Evolutionary conservation across 2,329 filamentous ascomycete species (phyloP).

Genomic region (Dactylonectria estremocensis): DNA sequence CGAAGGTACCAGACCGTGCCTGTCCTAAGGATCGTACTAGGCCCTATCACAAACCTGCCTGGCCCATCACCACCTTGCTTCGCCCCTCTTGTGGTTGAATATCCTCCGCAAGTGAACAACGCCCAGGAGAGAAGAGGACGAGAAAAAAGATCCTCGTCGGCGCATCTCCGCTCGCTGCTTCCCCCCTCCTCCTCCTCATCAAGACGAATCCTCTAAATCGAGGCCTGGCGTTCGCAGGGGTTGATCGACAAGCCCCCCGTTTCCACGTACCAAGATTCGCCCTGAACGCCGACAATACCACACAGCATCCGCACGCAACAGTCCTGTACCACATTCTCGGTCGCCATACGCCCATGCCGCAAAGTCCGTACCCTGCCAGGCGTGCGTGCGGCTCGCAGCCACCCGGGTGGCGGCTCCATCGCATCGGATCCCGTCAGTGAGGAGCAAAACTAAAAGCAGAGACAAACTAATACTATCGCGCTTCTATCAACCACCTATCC

Average conservation of each 20-base stretch:
- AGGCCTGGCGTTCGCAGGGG: conserved; percentile 11
- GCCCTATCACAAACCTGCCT: conserved; percentile 14
- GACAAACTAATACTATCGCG: conserved; percentile 9
- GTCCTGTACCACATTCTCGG: not conserved
- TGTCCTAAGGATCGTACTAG: conserved; percentile 29
- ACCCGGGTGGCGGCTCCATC: conserved; percentile 41
- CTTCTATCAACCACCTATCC: conserved; percentile 3
- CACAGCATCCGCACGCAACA: not conserved
- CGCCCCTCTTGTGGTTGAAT: not conserved
- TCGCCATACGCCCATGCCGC: not conserved
- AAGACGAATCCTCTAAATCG: conserved; percentile 5
- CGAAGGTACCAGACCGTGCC: conserved; percentile 25
- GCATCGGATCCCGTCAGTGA: conserved; percentile 40
- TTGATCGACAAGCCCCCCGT: conserved; percentile 23
- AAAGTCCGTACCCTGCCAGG: conserved; percentile 1
- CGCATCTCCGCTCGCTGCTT: conserved; percentile 4
- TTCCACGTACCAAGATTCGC: conserved; percentile 21
- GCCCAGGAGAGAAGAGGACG: conserved; percentile 34
- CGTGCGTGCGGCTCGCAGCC: conserved; percentile 45
- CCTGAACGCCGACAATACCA: conserved; percentile 5
- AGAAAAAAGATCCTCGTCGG: not conserved
- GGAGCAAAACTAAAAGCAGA: conserved; percentile 19
- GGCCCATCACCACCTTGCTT: conserved; percentile 14
- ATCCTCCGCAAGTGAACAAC: conserved; percentile 20
- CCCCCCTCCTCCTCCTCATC: not conserved